Percentiles rank a stretch among this genome's conserved stretches.
Conservation (phyloP, 2,329 filamentous ascomycete genomes). For the Fusarium sp. region DNA sequence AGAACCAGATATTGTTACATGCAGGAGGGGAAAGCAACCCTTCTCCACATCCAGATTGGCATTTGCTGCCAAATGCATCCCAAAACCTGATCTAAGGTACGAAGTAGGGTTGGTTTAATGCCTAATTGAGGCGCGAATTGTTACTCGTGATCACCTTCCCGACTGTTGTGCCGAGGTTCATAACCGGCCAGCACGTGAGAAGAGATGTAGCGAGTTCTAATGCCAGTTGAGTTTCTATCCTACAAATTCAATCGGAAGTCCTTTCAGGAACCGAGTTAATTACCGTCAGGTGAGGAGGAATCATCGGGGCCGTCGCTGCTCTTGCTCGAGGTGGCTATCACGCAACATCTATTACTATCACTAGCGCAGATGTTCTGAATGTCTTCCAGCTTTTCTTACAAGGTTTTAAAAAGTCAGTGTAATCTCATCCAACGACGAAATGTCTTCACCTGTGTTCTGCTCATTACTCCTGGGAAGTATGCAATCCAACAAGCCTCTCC, state of each 20-base stretch:
- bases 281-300: fast-evolving
- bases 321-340: background rate
- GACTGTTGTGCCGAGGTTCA: background rate
- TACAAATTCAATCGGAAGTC: fast-evolving
- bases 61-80: fast-evolving
- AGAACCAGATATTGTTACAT: background rate
- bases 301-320: fast-evolving
- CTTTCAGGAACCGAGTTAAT: fast-evolving
- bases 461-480: background rate
- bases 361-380: fast-evolving
- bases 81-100: background rate
- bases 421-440: fast-evolving
- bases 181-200: background rate
- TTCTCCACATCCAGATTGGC: background rate
- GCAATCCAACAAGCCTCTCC: background rate
- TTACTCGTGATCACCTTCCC: background rate
- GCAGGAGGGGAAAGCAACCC: background rate
- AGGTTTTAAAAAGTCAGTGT: too few species aligned
- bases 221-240: fast-evolving
- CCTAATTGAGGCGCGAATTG: fast-evolving
- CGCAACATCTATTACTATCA: fast-evolving
- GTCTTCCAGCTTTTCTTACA: background rate
- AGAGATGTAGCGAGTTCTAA: background rate
- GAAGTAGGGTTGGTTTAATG: fast-evolving
- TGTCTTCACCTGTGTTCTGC: fast-evolving